Percentiles rank a stretch among this genome's conserved stretches.
Conservation (phyloP, 495 filamentous ascomycete species). For the Aspergillus nidulans region DNA sequence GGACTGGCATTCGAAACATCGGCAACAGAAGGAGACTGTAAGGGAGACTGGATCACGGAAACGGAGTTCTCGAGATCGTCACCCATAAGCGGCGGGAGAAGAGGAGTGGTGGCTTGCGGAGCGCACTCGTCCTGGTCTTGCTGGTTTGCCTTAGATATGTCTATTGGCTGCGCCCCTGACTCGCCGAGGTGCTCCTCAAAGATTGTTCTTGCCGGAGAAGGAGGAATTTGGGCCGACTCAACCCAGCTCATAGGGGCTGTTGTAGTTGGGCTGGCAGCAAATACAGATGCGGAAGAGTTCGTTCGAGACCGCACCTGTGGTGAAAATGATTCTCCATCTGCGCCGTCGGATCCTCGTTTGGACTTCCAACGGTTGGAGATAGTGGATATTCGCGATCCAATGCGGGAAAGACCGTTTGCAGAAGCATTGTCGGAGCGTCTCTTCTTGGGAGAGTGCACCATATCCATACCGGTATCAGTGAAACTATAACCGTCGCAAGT, state of each 20-base stretch:
- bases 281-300: slow-evolving; percentile 66
- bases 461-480: slow-evolving; percentile 56
- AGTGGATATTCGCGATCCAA: slow-evolving; percentile 69
- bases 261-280: slow-evolving; percentile 53
- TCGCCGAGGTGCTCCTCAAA: slow-evolving; percentile 56
- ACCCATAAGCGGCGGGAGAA: slow-evolving; percentile 75
- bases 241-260: slow-evolving; percentile 41
- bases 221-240: slow-evolving; percentile 51
- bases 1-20: slow-evolving; percentile 33
- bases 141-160: slow-evolving; percentile 54
- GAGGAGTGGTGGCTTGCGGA: slow-evolving; percentile 67
- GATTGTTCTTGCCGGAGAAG: slow-evolving; percentile 62
- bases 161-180: slow-evolving; percentile 44
- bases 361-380: slow-evolving; percentile 63
- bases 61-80: slow-evolving; percentile 40
- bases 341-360: slow-evolving; percentile 46
- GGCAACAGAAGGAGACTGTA: slow-evolving; percentile 75
- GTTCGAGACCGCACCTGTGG: slow-evolving; percentile 41
- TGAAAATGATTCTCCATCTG: slow-evolving; percentile 33
- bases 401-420: slow-evolving; percentile 59
- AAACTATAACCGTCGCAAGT: slow-evolving; percentile 56
- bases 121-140: slow-evolving; percentile 51
- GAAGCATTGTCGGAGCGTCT: slow-evolving; percentile 62
- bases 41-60: slow-evolving; percentile 60
- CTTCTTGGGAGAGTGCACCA: slow-evolving; percentile 50